Conservation (phyloP, 2,329 filamentous ascomycete genomes). For the Fusarium brevicatenulatum region DNA sequence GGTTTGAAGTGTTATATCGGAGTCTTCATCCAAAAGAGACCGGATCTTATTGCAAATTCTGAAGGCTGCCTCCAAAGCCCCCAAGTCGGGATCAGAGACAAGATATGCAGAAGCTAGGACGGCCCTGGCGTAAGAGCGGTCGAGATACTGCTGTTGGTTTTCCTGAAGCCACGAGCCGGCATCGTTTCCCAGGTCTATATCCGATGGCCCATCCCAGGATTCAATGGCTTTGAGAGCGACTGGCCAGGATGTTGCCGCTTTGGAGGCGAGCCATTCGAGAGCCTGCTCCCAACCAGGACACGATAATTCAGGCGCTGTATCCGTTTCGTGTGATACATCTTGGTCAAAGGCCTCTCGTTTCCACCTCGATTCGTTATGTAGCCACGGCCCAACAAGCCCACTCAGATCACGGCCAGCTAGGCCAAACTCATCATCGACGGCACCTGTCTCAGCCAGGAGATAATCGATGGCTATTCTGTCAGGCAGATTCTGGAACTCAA, state of each 20-base stretch:
- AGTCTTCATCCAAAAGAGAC: conserved; percentile 67
- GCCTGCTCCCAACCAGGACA: conserved; percentile 75
- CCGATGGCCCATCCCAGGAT: conserved; percentile 78
- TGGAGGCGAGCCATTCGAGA: conserved; percentile 72
- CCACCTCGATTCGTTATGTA: conserved; percentile 72
- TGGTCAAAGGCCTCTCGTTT: conserved; percentile 38
- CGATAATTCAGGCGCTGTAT: conserved; percentile 46
- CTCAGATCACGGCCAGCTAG: conserved; percentile 72
- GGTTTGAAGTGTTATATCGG: conserved; percentile 62
- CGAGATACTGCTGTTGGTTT: conserved; percentile 67
- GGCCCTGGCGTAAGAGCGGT: conserved; percentile 73
- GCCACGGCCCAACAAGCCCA: conserved; percentile 77
- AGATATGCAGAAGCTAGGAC: conserved; percentile 75
- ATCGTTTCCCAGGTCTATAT: conserved; percentile 74
- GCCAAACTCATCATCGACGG: conserved; percentile 50
- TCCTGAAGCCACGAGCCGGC: conserved; percentile 68
- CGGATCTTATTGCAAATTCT: conserved; percentile 66
- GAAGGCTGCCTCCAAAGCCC: conserved; percentile 70
- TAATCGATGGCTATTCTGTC: conserved; percentile 68
- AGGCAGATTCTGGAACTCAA: conserved; percentile 70
- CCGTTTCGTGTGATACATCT: conserved; percentile 37
- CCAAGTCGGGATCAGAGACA: conserved; percentile 66
- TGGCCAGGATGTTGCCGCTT: conserved; percentile 69
- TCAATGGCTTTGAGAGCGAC: conserved; percentile 71
- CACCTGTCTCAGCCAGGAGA: conserved; percentile 68